Base-by-base conservation (phyloP, 2,329 filamentous ascomycete species). In the Ploettnerulaceae sp. region DNA sequence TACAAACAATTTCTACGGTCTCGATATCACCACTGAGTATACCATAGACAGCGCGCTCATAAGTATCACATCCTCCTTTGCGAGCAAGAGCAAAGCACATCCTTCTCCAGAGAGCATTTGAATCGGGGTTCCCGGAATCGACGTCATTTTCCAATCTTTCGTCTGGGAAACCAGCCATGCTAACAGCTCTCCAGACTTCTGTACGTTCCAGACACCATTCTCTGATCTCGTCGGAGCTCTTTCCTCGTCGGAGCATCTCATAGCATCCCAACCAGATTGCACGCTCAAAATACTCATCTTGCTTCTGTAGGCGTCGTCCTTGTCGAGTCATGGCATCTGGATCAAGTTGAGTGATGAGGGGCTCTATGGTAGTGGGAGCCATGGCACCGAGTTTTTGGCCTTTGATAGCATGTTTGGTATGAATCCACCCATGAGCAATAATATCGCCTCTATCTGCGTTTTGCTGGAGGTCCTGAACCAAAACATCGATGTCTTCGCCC, bases 231-330 rank as follows among this genome's bases (percentile, higher is more conserved):
- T 76, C 68, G 68, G 86, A 79, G 51, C 75, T 80, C 55, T 81
- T 82, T n/a, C 93, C 93, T 35, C 89, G 81, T 38, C 91, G 82
- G 42, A 98, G 73, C 72, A 95, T 86, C 65, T 95, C 89, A 71
- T 89, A 97, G 67, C 88, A 93, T n/a, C 87, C 85, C 51, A 90
- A 76, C 90, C 93, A 97, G 36, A 95, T 86, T 2, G 89, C 86
- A 43, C 84, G 80, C 69, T 98, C 93, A 53, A 91, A 93, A 60
- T 83, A 90, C 55, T 89, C 82, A 62, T 98, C 93, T 58, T 90
- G 81, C 18, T 82, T 78, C 62, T 95, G 85, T 31, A 97, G 71
- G 39, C 76, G 80, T 44, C 86, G 79, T 38, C 75, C 76, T 66
- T 97, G 90, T 51, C 93, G 79, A 28, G 81, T 82, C n/a, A 82